Percentiles rank a stretch among this genome's conserved stretches.
Conservation (phyloP, 768 basidiomycete species). For the Lactarius evosmus region DNA sequence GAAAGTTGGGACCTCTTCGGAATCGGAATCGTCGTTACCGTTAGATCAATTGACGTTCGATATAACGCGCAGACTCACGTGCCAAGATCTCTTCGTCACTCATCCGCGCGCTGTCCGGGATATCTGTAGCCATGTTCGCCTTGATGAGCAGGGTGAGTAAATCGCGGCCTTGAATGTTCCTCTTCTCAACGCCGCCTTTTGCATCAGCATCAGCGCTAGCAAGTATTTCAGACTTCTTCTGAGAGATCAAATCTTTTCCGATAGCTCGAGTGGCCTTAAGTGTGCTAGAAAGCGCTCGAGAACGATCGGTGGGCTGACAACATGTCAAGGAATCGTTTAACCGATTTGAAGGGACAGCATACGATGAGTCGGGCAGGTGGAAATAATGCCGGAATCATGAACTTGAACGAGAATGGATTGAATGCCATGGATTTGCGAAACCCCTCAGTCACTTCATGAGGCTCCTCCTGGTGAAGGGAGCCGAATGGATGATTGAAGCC, state of each 20-base stretch:
- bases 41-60: background rate
- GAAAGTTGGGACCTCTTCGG: constrained; percentile 58
- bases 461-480: constrained; percentile 3
- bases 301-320: constrained; percentile 16
- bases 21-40: background rate
- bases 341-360: background rate
- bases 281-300: constrained; percentile 4
- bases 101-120: constrained; percentile 52
- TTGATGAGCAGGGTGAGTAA: constrained; percentile 57
- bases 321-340: background rate
- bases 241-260: constrained; percentile 33
- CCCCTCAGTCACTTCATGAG: constrained; percentile 15
- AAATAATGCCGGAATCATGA: constrained; percentile 6
- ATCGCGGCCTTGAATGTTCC: constrained; percentile 44
- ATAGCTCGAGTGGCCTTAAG: constrained; percentile 29
- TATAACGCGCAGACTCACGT: constrained; percentile 38
- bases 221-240: constrained; percentile 37
- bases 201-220: constrained; percentile 30
- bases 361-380: constrained; percentile 19
- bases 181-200: constrained; percentile 36
- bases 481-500: constrained; percentile 24
- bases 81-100: constrained; percentile 60
- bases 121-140: constrained; percentile 62
- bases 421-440: constrained; percentile 15
- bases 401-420: constrained; percentile 16